These are phyloP conservation scores for Penicillium sp. DNA, from an alignment of 2,329 filamentous ascomycete genomes.

Conservation along the genomic window DNA sequence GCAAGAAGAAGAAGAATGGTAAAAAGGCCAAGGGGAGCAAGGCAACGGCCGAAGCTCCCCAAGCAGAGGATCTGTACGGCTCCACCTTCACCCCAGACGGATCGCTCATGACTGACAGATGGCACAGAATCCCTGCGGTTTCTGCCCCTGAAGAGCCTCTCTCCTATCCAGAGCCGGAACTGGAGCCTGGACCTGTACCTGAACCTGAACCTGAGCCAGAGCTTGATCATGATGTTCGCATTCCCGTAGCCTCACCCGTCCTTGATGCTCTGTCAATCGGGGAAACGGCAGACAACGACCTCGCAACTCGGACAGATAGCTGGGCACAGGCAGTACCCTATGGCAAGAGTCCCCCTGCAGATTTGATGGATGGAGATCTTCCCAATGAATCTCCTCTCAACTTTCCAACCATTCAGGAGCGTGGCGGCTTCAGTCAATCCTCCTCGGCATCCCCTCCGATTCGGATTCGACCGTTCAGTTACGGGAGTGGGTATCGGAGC, in stretches of 20 bases:
- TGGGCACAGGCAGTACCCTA: conserved; percentile 50
- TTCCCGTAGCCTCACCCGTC: conserved; percentile 39
- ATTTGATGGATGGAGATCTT: conserved; percentile 38
- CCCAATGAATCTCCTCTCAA: conserved; percentile 43
- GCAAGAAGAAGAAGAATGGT: conserved; percentile 45
- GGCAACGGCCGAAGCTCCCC: conserved; percentile 31
- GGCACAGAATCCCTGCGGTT: conserved; percentile 30
- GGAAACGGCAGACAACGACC: conserved; percentile 36
- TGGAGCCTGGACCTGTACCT: conserved; percentile 13
- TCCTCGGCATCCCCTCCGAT: conserved; percentile 48
- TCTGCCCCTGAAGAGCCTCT: conserved; percentile 33
- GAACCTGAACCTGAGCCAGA: background rate
- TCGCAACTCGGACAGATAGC: conserved; percentile 42
- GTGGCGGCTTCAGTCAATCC: conserved; percentile 45
- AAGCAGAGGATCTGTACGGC: conserved; percentile 41
- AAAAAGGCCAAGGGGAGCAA: conserved; percentile 42
- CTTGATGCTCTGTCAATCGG: conserved; percentile 41
- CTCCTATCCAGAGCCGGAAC: conserved; percentile 25
- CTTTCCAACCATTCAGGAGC: conserved; percentile 41
- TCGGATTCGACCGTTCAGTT: conserved; percentile 46
- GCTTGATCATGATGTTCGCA: conserved; percentile 28
- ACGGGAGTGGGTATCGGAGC: conserved; percentile 42
- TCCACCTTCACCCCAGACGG: background rate
- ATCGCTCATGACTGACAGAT: conserved; percentile 13
- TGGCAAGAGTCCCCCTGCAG: conserved; percentile 47